A percentile compares a stretch with the other conserved stretches of the same genome.
These are phyloP conservation scores for Smallanthus sonchifolius DNA, from an alignment of 129 eudicot genomes.

Conservation along the genomic window DNA sequence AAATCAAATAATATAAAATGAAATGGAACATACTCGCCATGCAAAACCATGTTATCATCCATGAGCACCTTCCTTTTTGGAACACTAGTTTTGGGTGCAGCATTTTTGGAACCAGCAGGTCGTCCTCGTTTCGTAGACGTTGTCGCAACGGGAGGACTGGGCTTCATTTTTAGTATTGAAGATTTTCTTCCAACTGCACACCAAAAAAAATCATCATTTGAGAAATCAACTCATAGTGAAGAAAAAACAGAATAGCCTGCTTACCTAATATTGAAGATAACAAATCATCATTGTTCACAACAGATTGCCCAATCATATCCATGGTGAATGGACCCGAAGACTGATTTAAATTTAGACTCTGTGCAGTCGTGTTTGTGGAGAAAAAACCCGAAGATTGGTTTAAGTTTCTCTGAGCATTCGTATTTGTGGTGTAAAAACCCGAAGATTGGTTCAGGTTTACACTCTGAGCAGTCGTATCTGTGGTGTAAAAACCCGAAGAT, in stretches of 20 bases:
- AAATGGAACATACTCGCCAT: constrained; percentile 84
- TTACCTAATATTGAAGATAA: constrained; percentile 91
- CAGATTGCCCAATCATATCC: constrained; percentile 39
- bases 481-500: not conserved
- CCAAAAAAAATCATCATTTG: constrained; percentile 4
- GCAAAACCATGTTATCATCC: constrained; percentile 91
- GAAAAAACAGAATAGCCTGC: not conserved
- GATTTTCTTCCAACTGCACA: constrained; percentile 71
- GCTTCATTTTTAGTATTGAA: constrained; percentile 54
- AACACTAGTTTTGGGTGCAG: constrained; percentile 44
- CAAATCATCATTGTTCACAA: constrained; percentile 78
- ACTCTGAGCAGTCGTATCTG: not conserved
- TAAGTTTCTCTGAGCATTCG: not conserved
- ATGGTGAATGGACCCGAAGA: constrained; percentile 14
- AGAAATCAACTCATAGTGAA: not conserved
- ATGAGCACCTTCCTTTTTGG: constrained; percentile 79
- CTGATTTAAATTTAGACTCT: not conserved
- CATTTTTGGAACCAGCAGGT: not conserved
- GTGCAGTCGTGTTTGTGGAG: constrained; percentile 11
- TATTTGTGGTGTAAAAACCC: not conserved
- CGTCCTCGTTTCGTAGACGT: constrained; percentile 55
- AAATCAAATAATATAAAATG: not conserved
- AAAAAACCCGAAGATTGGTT: not conserved
- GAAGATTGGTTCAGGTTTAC: not conserved
- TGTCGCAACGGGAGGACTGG: constrained; percentile 50